Percentiles rank a stretch among this genome's conserved stretches.
Evolutionary conservation across 768 basidiomycete species (phyloP).

Genomic region (Termitomyces sp.): DNA sequence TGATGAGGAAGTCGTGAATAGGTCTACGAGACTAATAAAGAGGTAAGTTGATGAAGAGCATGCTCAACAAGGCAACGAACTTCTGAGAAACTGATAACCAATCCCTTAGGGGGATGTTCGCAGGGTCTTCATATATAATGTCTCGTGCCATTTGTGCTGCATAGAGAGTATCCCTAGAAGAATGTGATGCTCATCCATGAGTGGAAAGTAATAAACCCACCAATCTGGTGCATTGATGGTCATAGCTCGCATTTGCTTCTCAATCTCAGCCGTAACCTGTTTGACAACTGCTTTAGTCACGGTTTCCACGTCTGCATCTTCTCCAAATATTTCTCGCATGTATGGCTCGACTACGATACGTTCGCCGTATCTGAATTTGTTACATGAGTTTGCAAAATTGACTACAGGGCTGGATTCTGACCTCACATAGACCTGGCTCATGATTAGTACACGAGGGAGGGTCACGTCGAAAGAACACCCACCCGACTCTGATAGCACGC

Average conservation of each 20-base stretch:
- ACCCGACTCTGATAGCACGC: constrained; percentile 15
- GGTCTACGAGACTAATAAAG: not conserved
- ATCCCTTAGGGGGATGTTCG: not conserved
- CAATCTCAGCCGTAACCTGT: not conserved
- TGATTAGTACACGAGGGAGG: not conserved
- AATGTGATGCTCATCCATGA: not conserved
- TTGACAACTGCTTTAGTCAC: not conserved
- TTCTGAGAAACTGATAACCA: not conserved
- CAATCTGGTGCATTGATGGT: not conserved
- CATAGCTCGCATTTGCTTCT: not conserved
- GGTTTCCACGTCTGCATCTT: not conserved
- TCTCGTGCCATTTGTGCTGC: constrained; percentile 1
- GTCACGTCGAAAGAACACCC: not conserved
- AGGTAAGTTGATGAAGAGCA: not conserved
- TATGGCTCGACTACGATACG: not conserved
- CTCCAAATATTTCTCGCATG: not conserved
- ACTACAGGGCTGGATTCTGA: not conserved
- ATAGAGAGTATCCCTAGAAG: not conserved
- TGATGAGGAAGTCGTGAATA: not conserved
- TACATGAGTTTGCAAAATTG: not conserved
- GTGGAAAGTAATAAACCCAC: not conserved
- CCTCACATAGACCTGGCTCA: not conserved
- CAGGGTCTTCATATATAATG: not conserved
- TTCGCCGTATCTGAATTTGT: not conserved
- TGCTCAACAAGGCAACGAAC: not conserved